These are phyloP conservation scores for Recurvomyces mirabilis DNA, from an alignment of 495 filamentous ascomycete genomes.

Conservation along the genomic window DNA sequence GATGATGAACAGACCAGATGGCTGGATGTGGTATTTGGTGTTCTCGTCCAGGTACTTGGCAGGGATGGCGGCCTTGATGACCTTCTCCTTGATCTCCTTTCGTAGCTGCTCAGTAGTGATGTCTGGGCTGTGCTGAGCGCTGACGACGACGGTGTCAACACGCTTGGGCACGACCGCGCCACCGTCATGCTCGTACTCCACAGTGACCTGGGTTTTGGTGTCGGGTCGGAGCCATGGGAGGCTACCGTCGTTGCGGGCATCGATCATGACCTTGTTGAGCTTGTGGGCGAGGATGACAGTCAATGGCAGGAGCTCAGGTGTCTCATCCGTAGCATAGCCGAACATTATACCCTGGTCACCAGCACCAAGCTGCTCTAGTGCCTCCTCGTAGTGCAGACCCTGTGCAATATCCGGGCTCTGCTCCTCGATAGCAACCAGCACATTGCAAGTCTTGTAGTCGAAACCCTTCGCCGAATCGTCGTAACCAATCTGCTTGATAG, in stretches of 20 bases:
- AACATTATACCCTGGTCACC: constrained; percentile 99
- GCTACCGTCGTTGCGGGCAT: constrained; percentile 71
- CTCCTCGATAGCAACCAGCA: constrained; percentile 97
- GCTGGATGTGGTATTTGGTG: constrained; percentile 96
- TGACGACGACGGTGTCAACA: constrained; percentile 95
- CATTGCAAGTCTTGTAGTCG: constrained; percentile 99
- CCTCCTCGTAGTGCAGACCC: constrained; percentile 92
- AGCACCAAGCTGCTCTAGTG: constrained; percentile 92
- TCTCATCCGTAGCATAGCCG: constrained; percentile 98
- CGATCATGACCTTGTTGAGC: constrained; percentile 86
- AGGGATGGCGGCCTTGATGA: constrained; percentile 88
- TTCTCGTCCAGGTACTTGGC: constrained; percentile 81
- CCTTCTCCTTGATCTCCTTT: constrained; percentile 93
- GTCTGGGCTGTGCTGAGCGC: constrained; percentile 80
- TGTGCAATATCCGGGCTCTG: constrained; percentile 98
- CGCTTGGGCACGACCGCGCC: constrained; percentile 85
- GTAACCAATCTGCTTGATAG: constrained; percentile 98
- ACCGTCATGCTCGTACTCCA: constrained; percentile 94
- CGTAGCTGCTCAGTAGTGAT: constrained; percentile 88
- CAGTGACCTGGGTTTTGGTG: constrained; percentile 98
- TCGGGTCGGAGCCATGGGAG: constrained; percentile 93
- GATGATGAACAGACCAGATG: constrained; percentile 96
- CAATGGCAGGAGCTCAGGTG: constrained; percentile 88
- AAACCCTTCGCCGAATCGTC: constrained; percentile 95
- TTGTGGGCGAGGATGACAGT: constrained; percentile 89